phyloP scores from a whole-genome alignment of 768 basidiomycete species.

The Sarcodon sp. region DNA sequence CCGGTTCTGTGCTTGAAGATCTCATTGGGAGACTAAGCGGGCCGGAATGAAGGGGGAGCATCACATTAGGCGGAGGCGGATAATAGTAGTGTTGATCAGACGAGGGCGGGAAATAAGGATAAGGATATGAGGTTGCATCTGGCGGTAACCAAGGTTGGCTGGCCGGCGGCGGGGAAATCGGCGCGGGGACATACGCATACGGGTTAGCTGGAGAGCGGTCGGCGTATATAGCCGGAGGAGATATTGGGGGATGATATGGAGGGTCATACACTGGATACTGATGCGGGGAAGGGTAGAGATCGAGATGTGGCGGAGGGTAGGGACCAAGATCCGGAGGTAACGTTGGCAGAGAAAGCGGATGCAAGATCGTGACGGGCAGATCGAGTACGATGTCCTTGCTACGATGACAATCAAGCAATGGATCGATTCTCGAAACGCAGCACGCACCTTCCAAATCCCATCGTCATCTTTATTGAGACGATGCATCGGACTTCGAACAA shows the following conservation, averaged over 20 bases:
- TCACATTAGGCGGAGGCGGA: constrained; percentile 16
- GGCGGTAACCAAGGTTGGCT: constrained; percentile 23
- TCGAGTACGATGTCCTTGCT: constrained; percentile 64
- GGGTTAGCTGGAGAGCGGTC: constrained; percentile 15
- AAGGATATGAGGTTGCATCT: constrained; percentile 16
- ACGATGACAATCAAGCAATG: constrained; percentile 1
- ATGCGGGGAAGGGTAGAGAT: constrained; percentile 11
- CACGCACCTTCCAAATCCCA: constrained; percentile 61
- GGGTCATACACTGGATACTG: constrained; percentile 5
- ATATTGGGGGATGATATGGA: constrained; percentile 7
- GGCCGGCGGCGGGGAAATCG: constrained; percentile 21
- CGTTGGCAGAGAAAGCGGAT: constrained; percentile 47
- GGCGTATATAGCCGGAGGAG: constrained; percentile 9
- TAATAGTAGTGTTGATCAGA: constrained; percentile 19
- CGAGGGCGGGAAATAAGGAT: constrained; percentile 17
- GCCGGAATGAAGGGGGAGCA: constrained; percentile 8
- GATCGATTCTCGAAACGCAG: background rate
- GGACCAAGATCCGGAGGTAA: constrained; percentile 13
- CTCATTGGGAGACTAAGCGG: constrained; percentile 17
- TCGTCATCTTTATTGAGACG: constrained; percentile 49
- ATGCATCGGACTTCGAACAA: constrained; percentile 61
- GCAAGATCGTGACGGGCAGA: constrained; percentile 51
- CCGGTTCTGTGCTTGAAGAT: constrained; percentile 39
- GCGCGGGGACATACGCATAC: constrained; percentile 22
- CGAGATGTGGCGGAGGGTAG: constrained; percentile 9